Percentiles rank a stretch among this genome's conserved stretches.
Evolutionary conservation across 176 grass and related monocot species (phyloP).

Genomic region (Tuctoria greenei): DNA sequence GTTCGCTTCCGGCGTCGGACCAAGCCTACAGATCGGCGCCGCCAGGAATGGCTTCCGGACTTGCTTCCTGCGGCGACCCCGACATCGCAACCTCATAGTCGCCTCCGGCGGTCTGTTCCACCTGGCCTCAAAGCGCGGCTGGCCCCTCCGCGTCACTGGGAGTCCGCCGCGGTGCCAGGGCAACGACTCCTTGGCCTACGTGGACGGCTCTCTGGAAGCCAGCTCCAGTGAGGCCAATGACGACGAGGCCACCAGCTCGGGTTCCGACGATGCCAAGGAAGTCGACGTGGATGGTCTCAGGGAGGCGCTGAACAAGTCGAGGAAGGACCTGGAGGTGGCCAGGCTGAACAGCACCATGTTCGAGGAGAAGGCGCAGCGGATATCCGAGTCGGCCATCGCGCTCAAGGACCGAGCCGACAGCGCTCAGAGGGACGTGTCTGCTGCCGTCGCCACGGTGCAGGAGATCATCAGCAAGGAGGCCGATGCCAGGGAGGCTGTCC

Average conservation of each 20-base stretch:
- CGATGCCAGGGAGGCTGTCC: constrained; percentile 69
- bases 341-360: constrained; percentile 84
- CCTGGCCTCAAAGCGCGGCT: not conserved
- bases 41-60: constrained; percentile 24
- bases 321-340: constrained; percentile 72
- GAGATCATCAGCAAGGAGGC: constrained; percentile 70
- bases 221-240: constrained; percentile 28
- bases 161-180: constrained; percentile 47
- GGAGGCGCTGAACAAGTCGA: constrained; percentile 54
- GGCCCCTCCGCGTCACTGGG: not conserved
- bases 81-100: constrained; percentile 29
- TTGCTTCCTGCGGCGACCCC: constrained; percentile 29
- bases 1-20: constrained; percentile 36
- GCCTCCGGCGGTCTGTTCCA: constrained; percentile 21
- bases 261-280: constrained; percentile 47
- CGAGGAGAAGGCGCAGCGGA: constrained; percentile 78
- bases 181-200: constrained; percentile 60
- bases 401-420: constrained; percentile 73
- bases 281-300: constrained; percentile 44
- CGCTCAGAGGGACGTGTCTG: constrained; percentile 53
- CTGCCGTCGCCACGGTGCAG: constrained; percentile 54
- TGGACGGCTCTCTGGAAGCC: constrained; percentile 41
- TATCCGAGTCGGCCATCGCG: constrained; percentile 83
- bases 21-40: constrained; percentile 38
- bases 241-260: not conserved